Evolutionary conservation across 805 yeast genomes (phyloP), one percentile per base, ranked within the genome.

Genomic region (Middelhovenomyces tepae): DNA sequence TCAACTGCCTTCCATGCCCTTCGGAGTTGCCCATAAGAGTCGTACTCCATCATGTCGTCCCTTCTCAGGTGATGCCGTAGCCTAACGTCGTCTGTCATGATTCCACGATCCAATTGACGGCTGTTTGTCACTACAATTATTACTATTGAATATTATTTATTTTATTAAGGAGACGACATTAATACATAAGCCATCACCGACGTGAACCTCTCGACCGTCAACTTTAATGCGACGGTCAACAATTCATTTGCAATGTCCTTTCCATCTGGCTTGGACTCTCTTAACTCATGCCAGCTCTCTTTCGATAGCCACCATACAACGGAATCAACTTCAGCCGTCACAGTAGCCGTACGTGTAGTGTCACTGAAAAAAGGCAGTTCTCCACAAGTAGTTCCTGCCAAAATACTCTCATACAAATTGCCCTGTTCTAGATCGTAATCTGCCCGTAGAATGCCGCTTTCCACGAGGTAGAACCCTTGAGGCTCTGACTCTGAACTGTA

Each of bases 371-470:
- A 59, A 2, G 60, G 57, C n/a, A 58, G 46, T 37, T 80, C 85
- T 2, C 93, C 91, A 54, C 79, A 78, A 1, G 82, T 71, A 0
- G 89, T 79, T 38, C 80, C 70, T 4, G 91, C 85, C 34, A 82
- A 65, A 21, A 80, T 73, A 11, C 65, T 50, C 62, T 64, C 60
- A 53, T 59, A 53, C 53, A 74, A 34, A 35, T 48, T 37, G 47
- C 68, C 51, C 51, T 65, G 63, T 42, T 67, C 63, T 47, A 78
- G 60, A 49, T 65, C 67, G 38, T 65, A 73, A 9, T 68, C 77
- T 40, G 71, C 64, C 32, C 64, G 68, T 46, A 64, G 56, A 39
- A 63, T 65, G 31, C 85, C 74, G 35, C 69, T 49, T 43, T 75
- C 87, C 2, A 81, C 71, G 4, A 73, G 38, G 27, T 78, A 72